Percentiles rank a stretch among this genome's conserved stretches.
Evolutionary conservation across 768 basidiomycete species (phyloP).

Genomic region (Psilocybe cubensis): DNA sequence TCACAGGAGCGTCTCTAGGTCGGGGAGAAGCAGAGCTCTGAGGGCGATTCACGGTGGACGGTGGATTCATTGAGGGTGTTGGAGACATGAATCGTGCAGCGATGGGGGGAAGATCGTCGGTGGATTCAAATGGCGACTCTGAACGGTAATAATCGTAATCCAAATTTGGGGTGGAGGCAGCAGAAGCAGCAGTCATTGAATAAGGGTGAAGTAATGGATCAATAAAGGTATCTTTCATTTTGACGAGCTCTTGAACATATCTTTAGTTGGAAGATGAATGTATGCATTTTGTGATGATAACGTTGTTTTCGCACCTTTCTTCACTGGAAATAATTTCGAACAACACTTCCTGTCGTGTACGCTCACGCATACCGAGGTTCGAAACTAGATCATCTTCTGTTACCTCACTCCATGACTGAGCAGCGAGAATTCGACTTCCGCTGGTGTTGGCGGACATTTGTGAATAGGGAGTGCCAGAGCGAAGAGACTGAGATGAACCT

Average conservation of each 20-base stretch:
- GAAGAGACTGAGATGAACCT: slow-evolving; percentile 66
- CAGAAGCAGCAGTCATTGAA: slow-evolving; percentile 48
- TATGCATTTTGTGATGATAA: slow-evolving; percentile 3
- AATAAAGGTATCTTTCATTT: slow-evolving; percentile 94
- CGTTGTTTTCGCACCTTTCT: slow-evolving; percentile 67
- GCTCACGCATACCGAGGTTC: slow-evolving; percentile 90
- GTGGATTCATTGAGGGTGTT: slow-evolving; percentile 43
- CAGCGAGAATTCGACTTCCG: slow-evolving; percentile 75
- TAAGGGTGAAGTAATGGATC: slow-evolving; percentile 89
- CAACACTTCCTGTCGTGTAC: slow-evolving; percentile 94
- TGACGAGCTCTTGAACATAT: slow-evolving; percentile 89
- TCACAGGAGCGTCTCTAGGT: slow-evolving; percentile 62
- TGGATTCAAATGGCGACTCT: slow-evolving; percentile 72
- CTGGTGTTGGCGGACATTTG: slow-evolving; percentile 67
- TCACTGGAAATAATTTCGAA: slow-evolving; percentile 98
- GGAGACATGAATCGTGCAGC: slow-evolving; percentile 92
- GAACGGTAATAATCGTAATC: slow-evolving; percentile 75
- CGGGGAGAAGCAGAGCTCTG: slow-evolving; percentile 40
- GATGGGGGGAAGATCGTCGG: slow-evolving; percentile 81
- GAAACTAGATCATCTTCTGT: slow-evolving; percentile 94
- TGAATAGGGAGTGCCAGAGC: slow-evolving; percentile 83
- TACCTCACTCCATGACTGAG: slow-evolving; percentile 89
- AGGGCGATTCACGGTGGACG: slow-evolving; percentile 21
- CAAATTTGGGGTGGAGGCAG: slow-evolving; percentile 57
- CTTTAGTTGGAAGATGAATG: slow-evolving; percentile 42